Evolutionary conservation across 148 eudicot genomes (phyloP).

Genomic region (Camellia japonica): DNA sequence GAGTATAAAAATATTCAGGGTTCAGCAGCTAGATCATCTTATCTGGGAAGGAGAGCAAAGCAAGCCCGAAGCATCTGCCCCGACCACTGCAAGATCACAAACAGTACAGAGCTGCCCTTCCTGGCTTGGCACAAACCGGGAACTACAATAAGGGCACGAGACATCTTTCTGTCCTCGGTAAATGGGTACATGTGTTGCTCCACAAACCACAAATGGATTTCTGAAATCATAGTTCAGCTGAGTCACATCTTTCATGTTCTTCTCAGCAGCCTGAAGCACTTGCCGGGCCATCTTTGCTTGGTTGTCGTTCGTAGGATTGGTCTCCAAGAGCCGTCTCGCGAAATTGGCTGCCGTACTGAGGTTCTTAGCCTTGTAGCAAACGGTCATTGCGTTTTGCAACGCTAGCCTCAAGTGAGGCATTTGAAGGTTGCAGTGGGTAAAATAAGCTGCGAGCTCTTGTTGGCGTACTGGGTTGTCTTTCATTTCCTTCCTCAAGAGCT

Average conservation of each 20-base stretch:
- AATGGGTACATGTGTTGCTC: slow-evolving; percentile 83
- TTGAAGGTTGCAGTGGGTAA: slow-evolving; percentile 92
- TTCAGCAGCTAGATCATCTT: slow-evolving; percentile 39
- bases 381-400: slow-evolving; percentile 67
- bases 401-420: slow-evolving; percentile 82
- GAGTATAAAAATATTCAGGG: slow-evolving; percentile 4
- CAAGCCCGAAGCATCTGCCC: slow-evolving; percentile 92
- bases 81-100: slow-evolving; percentile 79
- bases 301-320: slow-evolving; percentile 67
- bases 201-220: slow-evolving; percentile 92
- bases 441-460: slow-evolving; percentile 94
- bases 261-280: slow-evolving; percentile 83
- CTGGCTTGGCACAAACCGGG: slow-evolving; percentile 71
- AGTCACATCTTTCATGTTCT: slow-evolving; percentile 70
- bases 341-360: slow-evolving; percentile 76
- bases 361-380: slow-evolving; percentile 74
- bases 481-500: slow-evolving; percentile 74
- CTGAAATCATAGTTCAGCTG: slow-evolving; percentile 90
- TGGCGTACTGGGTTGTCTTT: slow-evolving; percentile 77
- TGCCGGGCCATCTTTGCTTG: slow-evolving; percentile 72
- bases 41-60: slow-evolving; percentile 85
- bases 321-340: slow-evolving; percentile 76
- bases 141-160: slow-evolving; percentile 75
- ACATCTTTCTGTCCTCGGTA: slow-evolving; percentile 82
- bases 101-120: slow-evolving; percentile 77